Conservation (phyloP, 495 filamentous ascomycete genomes). For the Cladorrhinum samala region DNA sequence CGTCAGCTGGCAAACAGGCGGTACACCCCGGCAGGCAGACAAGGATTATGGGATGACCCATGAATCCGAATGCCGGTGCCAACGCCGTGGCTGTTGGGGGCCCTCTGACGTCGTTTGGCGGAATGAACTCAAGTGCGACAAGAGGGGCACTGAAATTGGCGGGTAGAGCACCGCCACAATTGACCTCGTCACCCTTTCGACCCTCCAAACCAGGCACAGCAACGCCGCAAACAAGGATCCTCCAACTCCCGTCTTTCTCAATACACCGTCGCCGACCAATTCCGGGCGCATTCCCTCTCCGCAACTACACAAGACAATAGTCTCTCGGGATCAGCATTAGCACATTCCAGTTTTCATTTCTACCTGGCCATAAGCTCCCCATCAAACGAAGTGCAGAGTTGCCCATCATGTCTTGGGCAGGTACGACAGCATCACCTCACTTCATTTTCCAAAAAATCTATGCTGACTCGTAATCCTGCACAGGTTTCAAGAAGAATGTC, state of each 20-base stretch:
- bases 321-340: too few species aligned
- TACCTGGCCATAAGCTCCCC: too few species aligned
- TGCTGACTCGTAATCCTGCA: conserved; percentile 5
- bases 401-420: conserved; percentile 56
- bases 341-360: too few species aligned
- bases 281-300: background rate
- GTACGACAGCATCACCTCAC: conserved; percentile 32
- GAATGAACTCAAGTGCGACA: background rate
- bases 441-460: background rate
- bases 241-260: background rate
- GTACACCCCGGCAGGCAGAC: background rate
- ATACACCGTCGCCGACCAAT: background rate
- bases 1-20: conserved; percentile 1
- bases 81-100: background rate
- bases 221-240: background rate
- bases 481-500: conserved; percentile 98
- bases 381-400: conserved; percentile 5
- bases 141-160: conserved; percentile 9
- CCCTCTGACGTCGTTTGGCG: conserved; percentile 16
- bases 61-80: too few species aligned
- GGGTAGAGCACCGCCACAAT: conserved; percentile 21
- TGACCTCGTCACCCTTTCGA: conserved; percentile 19
- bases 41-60: background rate
- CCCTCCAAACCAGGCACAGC: background rate
- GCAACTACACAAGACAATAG: background rate